Base-by-base conservation (phyloP, 2,329 filamentous ascomycete genomes). In the Plenodomus lindquistii region DNA sequence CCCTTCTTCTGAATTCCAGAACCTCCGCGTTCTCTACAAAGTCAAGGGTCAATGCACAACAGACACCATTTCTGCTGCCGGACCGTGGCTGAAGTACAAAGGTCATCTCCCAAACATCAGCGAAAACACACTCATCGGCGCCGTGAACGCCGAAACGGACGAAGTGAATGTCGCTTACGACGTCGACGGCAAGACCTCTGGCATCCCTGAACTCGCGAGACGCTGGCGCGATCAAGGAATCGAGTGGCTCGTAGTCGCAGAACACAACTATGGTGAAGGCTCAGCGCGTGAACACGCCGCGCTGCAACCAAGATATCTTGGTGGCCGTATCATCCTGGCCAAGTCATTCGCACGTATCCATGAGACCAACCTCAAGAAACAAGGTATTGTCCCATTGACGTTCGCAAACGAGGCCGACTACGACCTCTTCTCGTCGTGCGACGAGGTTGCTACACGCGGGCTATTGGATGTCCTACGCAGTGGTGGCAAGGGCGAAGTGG, bases 71-170 rank as follows among this genome's bases (percentile, higher is more conserved):
- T 97, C 92, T 31, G 93, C 93, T 27, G 93, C 93, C 1, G 93
- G 93, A 5, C 93, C 93, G 15, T 97, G 93, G 93, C 84, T 99
- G 61, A 97, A 97, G 77, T 99, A 97, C 85, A 97, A 97, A 81
- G 94, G 94, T 55, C 94, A 99, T 75, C 84, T 99, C 55, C 91
- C 94, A 73, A 99, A 99, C 80, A 99, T 99, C 73, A 89, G 87
- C 62, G 91, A 91, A 70, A 99, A 99, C 82, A 99, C 94, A 2
- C 85, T 99, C 59, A 97, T 97, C 76, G 94, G 91, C 44, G 94
- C 94, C 51, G 82, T 92, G 70, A 97, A 97, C 74, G 91, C 89
- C 37, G 90, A 89, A 54, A 99, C 93, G 0, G 88, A 87, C 61
- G 92, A 96, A 74, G 92, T 94, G 57, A 97, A 97, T 73, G 86